Percentiles rank a stretch among this genome's conserved stretches.
phyloP scores from a whole-genome alignment of 352 stramenopile species.

The Globisporangium spiculum region DNA sequence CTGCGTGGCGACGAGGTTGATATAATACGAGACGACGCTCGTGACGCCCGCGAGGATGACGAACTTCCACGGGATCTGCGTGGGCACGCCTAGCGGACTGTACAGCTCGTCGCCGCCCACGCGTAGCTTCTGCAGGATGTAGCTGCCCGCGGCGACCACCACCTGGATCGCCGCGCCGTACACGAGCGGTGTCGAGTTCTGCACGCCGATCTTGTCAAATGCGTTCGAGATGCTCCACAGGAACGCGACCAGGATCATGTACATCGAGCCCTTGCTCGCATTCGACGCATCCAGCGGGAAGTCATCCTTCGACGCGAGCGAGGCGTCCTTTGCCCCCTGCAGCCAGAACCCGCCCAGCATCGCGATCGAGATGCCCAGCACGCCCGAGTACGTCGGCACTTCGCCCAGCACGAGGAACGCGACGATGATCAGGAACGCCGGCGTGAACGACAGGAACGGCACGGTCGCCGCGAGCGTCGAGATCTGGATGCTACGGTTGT shows the following conservation, averaged over 20 bases:
- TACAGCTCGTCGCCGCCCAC: slow-evolving; percentile 64
- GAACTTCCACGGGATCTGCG: slow-evolving; percentile 69
- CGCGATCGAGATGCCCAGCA: slow-evolving; percentile 68
- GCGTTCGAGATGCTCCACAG: slow-evolving; percentile 82
- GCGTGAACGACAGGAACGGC: slow-evolving; percentile 80
- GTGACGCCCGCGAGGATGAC: slow-evolving; percentile 63
- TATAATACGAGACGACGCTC: slow-evolving; percentile 81
- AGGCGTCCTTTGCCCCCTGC: slow-evolving; percentile 45
- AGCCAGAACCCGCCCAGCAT: slow-evolving; percentile 73
- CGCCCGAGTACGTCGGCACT: slow-evolving; percentile 58
- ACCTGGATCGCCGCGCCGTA: slow-evolving; percentile 73
- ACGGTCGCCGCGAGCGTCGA: slow-evolving; percentile 73
- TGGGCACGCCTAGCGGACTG: slow-evolving; percentile 45
- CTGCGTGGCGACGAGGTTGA: slow-evolving; percentile 79
- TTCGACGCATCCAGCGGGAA: slow-evolving; percentile 48
- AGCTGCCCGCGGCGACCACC: slow-evolving; percentile 61
- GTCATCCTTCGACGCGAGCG: slow-evolving; percentile 35
- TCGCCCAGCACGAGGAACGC: slow-evolving; percentile 75
- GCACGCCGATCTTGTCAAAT: slow-evolving; percentile 83
- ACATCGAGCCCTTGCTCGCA: slow-evolving; percentile 73
- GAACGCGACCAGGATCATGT: slow-evolving; percentile 81
- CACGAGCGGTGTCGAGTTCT: slow-evolving; percentile 72
- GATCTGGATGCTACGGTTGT: slow-evolving; percentile 83
- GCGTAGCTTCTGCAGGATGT: slow-evolving; percentile 54
- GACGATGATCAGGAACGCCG: slow-evolving; percentile 71